Conservation (phyloP, 2,329 filamentous ascomycete genomes). For the Zasmidium cellare region DNA sequence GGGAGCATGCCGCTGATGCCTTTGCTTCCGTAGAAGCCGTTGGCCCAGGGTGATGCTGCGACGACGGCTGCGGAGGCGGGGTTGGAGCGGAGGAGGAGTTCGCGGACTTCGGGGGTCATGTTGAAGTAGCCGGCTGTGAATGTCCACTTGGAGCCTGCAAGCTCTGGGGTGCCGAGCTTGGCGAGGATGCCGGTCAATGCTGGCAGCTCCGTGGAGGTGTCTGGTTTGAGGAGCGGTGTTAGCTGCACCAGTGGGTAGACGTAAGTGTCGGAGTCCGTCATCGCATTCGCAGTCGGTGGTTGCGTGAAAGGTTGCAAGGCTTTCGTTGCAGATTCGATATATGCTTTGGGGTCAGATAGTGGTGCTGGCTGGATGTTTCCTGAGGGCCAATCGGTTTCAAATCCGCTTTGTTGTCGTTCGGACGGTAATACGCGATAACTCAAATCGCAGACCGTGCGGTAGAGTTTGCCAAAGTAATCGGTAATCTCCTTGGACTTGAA, state of each 20-base stretch:
- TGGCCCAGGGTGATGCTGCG: slow-evolving; percentile 88
- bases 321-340: slow-evolving; percentile 67
- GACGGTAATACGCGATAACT: slow-evolving; percentile 76
- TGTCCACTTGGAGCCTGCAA: slow-evolving; percentile 77
- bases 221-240: slow-evolving; percentile 75
- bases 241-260: slow-evolving; percentile 88
- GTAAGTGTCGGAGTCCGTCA: slow-evolving; percentile 59
- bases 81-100: slow-evolving; percentile 73
- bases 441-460: slow-evolving; percentile 73
- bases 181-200: slow-evolving; percentile 74
- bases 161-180: slow-evolving; percentile 63
- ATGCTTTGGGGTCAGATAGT: slow-evolving; percentile 66
- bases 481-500: slow-evolving; percentile 79
- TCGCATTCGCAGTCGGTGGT: slow-evolving; percentile 29
- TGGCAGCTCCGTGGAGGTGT: slow-evolving; percentile 85
- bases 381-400: slow-evolving; percentile 69
- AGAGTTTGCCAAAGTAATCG: slow-evolving; percentile 77
- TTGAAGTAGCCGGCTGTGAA: slow-evolving; percentile 99
- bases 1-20: slow-evolving; percentile 90
- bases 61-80: slow-evolving; percentile 76
- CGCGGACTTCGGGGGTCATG: slow-evolving; percentile 80
- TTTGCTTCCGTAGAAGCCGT: slow-evolving; percentile 88
- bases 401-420: slow-evolving; percentile 47
- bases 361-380: slow-evolving; percentile 75
- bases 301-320: slow-evolving; percentile 68